Evolutionary conservation across 1,139 yeast species (phyloP), one percentile per base, ranked within the genome.

Genomic region (Taphrina pruni): DNA sequence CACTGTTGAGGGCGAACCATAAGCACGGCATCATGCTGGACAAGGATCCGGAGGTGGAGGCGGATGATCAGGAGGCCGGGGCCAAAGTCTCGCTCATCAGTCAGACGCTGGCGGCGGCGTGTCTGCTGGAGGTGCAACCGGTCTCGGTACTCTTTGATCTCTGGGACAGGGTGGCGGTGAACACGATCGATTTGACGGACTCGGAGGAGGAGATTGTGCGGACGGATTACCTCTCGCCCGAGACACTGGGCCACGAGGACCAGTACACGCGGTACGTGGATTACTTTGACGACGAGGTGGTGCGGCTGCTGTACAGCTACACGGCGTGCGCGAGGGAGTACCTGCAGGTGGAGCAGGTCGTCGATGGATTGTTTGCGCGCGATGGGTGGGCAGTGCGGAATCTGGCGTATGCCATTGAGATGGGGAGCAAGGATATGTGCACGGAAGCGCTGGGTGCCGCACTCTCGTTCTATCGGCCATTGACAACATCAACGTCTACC

Each of bases 261-360:
- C 41, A 43, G 21, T 58, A 58, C 20, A 45, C 62, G 39, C 17
- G 62, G 54, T 64, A 55, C 21, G 67, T 64, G 38, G 52, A 64
- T 11, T 64, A 50, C 61, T 64, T 64, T 38, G 67, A 64, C 48
- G 67, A 64, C 39, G 67, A 64, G 36, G 56, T 64, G 38, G 67
- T 64, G 36, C 46, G 61, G 11, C 43, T 43, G 17, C 36, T 43
- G 39, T 64, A 64, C 56, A 36, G 43, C n/a, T 20, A 20, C 36
- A 45, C 45, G 6, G 12, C 39, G 20, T 43, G 55, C 43, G 46
- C 36, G 26, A 54, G 39, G 55, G 36, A 54, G 17, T 55, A 64
- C 35, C 56, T 64, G 41, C 46, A 11, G 6, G 55, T 35, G 46
- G 39, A 48, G 8, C 67, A 64, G 14, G 60, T 64, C 35, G 46